Evolutionary conservation across 1,284 basidiomycete species (phyloP), one percentile per base, ranked within the genome.

Genomic region (Grifola frondosa): DNA sequence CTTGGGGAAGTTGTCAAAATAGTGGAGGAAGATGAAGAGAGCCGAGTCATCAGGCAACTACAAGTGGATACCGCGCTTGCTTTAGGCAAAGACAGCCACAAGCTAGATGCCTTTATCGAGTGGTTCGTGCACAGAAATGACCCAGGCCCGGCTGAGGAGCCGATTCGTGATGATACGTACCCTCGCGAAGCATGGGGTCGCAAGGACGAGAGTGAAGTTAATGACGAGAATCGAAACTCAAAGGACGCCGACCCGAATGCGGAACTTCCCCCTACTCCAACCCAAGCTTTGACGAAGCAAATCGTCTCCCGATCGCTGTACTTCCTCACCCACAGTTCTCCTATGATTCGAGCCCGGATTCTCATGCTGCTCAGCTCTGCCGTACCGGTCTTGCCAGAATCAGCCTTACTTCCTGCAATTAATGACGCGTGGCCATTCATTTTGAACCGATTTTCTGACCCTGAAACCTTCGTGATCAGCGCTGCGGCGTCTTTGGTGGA

Each of bases 391-490:
- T 73, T 97, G 16, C 78, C 85, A 0, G 81, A 85, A 52, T 78
- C 81, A 9, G 79, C 85, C 15, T 74, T 96, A 13, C 74, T 97
- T 31, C 88, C 91, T 1, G 75, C 87, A 8, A 80, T 97, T 35
- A 88, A 97, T 63, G 74, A 77, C 21, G 85, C 88, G 1, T 97
- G 94, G 94, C 88, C 90, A 13, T 88, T 86, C 63, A 81, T 97
- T 52, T 67, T 97, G 37, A 91, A 91, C 54, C 78, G 94, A 6
- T 70, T 97, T 10, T 63, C 67, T 16, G 89, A 95, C 59, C 37
- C 72, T 0, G 81, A 91, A 58, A 71, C 81, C 1, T 92, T 81
- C 56, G 91, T 97, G 24, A 79, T 91, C 39, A 77, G 77, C 45
- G 84, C 85, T 29, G 84, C 90, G 0, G 82, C 84, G 1, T 68